These are phyloP conservation scores for Ophiostoma australiae DNA, from an alignment of 2,329 filamentous ascomycete species.

Conservation along the genomic window DNA sequence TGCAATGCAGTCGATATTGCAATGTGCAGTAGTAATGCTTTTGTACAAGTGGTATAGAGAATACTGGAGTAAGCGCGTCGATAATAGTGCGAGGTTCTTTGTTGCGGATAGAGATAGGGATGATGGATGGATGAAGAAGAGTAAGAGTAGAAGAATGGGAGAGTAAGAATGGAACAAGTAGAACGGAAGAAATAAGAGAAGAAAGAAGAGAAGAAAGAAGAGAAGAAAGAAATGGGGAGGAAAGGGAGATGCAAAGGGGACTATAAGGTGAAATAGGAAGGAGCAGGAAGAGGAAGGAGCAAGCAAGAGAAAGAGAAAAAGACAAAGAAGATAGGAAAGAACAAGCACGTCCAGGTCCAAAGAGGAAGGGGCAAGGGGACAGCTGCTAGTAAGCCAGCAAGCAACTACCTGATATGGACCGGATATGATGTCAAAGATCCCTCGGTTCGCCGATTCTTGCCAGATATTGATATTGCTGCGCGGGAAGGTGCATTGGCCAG, in stretches of 20 bases:
- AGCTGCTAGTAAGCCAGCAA: not conserved
- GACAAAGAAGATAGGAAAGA: slow-evolving; percentile 3
- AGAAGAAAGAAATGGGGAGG: not conserved
- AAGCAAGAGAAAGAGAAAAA: not conserved
- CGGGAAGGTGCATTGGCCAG: slow-evolving; percentile 4
- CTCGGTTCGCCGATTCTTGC: not conserved
- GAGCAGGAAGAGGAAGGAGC: not conserved
- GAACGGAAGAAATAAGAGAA: not conserved
- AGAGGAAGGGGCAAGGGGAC: slow-evolving; percentile 2
- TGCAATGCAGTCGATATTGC: not conserved
- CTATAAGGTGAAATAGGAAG: not conserved
- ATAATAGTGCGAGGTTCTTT: not conserved
- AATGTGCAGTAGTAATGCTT: not conserved
- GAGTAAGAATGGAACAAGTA: not conserved
- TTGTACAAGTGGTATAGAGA: slow-evolving; percentile 7
- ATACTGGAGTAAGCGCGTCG: not conserved
- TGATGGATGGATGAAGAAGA: not conserved
- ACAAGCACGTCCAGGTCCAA: not conserved
- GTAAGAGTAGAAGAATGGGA: not conserved
- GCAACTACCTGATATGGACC: not conserved
- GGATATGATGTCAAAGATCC: not conserved
- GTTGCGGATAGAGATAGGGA: not conserved
- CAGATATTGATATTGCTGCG: not conserved
- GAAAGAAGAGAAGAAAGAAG: not conserved
- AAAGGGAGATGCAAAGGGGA: not conserved